These are phyloP conservation scores for Gigaspora rosea DNA, from an alignment of 192 early-diverging fungal genomes.

Conservation along the genomic window DNA sequence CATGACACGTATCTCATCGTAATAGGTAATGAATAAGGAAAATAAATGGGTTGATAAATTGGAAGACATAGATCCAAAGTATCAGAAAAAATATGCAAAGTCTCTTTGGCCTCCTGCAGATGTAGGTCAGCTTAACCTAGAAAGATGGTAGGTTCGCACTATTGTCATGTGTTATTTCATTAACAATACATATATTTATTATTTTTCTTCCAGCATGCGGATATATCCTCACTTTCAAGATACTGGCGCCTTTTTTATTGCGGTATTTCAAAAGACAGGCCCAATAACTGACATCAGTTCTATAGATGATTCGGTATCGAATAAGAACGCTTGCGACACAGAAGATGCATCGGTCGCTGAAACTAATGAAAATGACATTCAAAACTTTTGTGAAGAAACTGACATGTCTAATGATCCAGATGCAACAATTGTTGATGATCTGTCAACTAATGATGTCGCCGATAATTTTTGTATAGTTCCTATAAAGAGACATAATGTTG, in stretches of 20 bases:
- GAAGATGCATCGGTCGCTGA: conserved; percentile 29
- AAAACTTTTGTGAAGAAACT: conserved; percentile 11
- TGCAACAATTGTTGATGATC: no score
- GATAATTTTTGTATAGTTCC: not conserved
- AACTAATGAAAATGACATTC: conserved; percentile 7
- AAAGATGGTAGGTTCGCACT: conserved; percentile 56
- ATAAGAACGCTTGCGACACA: conserved; percentile 37
- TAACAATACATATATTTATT: not conserved
- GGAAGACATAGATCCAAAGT: conserved; percentile 47
- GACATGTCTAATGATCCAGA: no score
- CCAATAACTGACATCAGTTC: conserved; percentile 58
- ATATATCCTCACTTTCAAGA: conserved; percentile 94
- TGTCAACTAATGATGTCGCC: not conserved
- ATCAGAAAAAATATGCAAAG: conserved; percentile 51
- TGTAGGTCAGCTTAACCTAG: conserved; percentile 61
- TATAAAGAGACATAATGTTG: not conserved
- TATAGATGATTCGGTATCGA: conserved; percentile 45
- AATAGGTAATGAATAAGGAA: conserved; percentile 69
- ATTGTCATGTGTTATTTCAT: not conserved
- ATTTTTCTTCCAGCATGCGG: conserved; percentile 61
- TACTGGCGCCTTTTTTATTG: conserved; percentile 98
- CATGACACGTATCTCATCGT: no score
- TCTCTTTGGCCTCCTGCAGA: conserved; percentile 67
- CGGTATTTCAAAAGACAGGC: conserved; percentile 88
- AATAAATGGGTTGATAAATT: conserved; percentile 54